Evolutionary conservation across 2,329 filamentous ascomycete species (phyloP), one percentile per base, ranked within the genome.

Genomic region (Aaosphaeria pasadenensis): DNA sequence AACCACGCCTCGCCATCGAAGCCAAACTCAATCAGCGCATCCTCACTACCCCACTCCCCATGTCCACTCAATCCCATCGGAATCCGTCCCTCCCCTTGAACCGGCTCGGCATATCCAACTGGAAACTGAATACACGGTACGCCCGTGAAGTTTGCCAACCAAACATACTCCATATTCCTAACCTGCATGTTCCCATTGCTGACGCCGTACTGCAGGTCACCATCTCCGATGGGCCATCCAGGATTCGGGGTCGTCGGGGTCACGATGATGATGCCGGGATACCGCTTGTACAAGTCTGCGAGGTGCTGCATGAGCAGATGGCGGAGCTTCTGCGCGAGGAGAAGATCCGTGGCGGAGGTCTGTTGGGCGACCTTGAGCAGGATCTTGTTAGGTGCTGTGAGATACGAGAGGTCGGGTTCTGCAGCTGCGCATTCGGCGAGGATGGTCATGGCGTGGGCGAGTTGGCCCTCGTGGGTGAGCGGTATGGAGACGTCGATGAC

Each of bases 131-230:
- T 80, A 1, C 88, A 84, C 1, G 91, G 91, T 43, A 85, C 85
- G 0, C 91, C 91, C 0, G 79, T 83, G 58, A 90, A 85, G 70
- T 96, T 96, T 5, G 91, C 87, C 33, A 95, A 71, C 81, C 88
- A 95, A 11, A 88, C 84, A 70, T 89, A 96, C 68, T 86, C 83
- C 89, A 96, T 95, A 63, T 82, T 88, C 29, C 81, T 76, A n/a
- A 95, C 74, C 11, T 83, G 85, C 51, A 73, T 76, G 64, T 94
- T 90, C 0, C 79, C 85, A 66, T 96, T 87, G 35, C 79, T 85
- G 56, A 89, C 75, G 2, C 91, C 91, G 42, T 76, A 71, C 6
- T 63, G 56, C 4, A 84, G 64, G 60, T 91, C 84, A n/a, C 74
- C 74, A 11, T 84, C 74, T 38, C 88, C 85, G 7, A 85, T 83